These are phyloP conservation scores for Lipomyces oligophaga DNA, from an alignment of 805 yeast genomes.

Conservation along the genomic window DNA sequence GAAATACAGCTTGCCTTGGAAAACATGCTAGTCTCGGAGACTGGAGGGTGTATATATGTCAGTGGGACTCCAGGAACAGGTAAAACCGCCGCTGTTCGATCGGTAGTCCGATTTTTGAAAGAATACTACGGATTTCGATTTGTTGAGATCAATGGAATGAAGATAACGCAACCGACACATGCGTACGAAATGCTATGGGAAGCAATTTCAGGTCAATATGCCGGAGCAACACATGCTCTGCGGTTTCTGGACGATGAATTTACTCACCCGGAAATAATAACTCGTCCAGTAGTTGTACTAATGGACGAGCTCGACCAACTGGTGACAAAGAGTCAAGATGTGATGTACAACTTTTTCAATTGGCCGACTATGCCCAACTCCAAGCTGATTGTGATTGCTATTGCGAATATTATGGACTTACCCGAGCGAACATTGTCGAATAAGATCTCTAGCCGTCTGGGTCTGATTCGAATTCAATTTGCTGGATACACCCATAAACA, in stretches of 20 bases:
- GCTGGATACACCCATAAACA: constrained; percentile 83
- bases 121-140: constrained; percentile 55
- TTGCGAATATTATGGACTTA: constrained; percentile 95
- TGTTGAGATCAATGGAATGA: constrained; percentile 87
- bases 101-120: constrained; percentile 69
- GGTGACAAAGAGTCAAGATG: constrained; percentile 73
- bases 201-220: constrained; percentile 54
- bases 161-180: constrained; percentile 69
- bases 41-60: constrained; percentile 82
- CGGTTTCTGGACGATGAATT: constrained; percentile 70
- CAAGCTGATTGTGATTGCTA: constrained; percentile 80
- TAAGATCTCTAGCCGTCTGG: constrained; percentile 87
- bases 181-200: constrained; percentile 85
- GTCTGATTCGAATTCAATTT: constrained; percentile 80
- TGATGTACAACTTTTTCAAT: constrained; percentile 92
- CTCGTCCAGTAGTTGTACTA: constrained; percentile 50
- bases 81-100: constrained; percentile 88
- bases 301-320: constrained; percentile 93
- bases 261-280: constrained; percentile 34
- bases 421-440: constrained; percentile 86
- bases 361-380: constrained; percentile 90
- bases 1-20: constrained; percentile 66
- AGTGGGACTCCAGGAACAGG: constrained; percentile 99
- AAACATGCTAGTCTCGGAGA: constrained; percentile 60
- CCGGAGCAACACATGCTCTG: constrained; percentile 62